phyloP scores from a whole-genome alignment of 805 yeast genomes.

The Myxozyma melibiosi region DNA sequence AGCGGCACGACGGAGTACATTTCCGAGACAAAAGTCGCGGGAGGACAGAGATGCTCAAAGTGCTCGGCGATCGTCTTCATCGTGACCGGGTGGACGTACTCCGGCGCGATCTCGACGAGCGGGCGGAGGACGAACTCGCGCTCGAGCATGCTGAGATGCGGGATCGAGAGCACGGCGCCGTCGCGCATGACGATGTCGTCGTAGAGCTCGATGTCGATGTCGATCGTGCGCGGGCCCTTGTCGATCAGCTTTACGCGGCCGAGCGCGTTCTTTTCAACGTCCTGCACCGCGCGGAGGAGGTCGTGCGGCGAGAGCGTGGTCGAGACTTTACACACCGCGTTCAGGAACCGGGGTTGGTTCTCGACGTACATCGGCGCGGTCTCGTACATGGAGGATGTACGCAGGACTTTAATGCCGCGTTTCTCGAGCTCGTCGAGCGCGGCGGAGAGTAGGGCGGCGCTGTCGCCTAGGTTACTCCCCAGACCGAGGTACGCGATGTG shows the following conservation, averaged over 20 bases:
- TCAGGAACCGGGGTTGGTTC: slow-evolving; percentile 79
- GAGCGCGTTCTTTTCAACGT: slow-evolving; percentile 73
- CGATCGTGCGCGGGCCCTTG: slow-evolving; percentile 92
- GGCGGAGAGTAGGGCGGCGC: slow-evolving; percentile 57
- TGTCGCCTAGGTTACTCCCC: slow-evolving; percentile 85
- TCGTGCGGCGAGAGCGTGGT: slow-evolving; percentile 67
- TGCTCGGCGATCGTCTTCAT: slow-evolving; percentile 79
- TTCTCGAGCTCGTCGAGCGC: slow-evolving; percentile 56
- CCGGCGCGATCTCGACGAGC: slow-evolving; percentile 74
- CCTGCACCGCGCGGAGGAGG: slow-evolving; percentile 62
- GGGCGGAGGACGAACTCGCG: slow-evolving; percentile 91
- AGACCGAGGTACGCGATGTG: slow-evolving; percentile 69
- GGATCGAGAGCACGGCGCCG: slow-evolving; percentile 59
- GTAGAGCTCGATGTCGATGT: slow-evolving; percentile 80
- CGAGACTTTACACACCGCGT: slow-evolving; percentile 74
- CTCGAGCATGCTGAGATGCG: slow-evolving; percentile 86
- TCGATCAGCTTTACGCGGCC: slow-evolving; percentile 74
- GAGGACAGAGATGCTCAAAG: slow-evolving; percentile 54
- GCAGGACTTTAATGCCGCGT: slow-evolving; percentile 51
- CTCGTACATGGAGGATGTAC: slow-evolving; percentile 77
- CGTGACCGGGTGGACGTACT: slow-evolving; percentile 78
- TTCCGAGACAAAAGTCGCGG: slow-evolving; percentile 36
- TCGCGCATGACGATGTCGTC: slow-evolving; percentile 44
- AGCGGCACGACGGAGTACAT: slow-evolving; percentile 34
- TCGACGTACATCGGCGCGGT: slow-evolving; percentile 90